phyloP scores from a whole-genome alignment of 2,329 filamentous ascomycete species.

The Nakataea oryzae region DNA sequence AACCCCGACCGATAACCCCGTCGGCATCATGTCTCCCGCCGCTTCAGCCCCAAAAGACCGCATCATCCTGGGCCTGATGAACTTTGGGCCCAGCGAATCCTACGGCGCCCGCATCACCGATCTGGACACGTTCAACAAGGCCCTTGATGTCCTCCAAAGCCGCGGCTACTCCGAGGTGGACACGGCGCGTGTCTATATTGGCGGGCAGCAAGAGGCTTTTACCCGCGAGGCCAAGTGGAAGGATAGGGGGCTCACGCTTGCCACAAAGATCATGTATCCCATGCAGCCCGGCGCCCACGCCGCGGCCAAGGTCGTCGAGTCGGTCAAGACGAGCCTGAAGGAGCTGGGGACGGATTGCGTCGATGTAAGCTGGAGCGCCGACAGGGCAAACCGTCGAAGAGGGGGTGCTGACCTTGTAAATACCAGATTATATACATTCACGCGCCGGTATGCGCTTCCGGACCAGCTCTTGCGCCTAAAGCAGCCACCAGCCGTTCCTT shows the following conservation, averaged over 20 bases:
- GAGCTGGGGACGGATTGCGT: constrained; percentile 63
- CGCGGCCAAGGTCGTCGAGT: constrained; percentile 48
- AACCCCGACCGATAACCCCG: constrained; percentile 13
- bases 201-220: constrained; percentile 66
- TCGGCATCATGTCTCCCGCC: not conserved
- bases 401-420: not conserved
- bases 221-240: constrained; percentile 68
- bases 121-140: constrained; percentile 54
- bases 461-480: no score
- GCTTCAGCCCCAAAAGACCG: constrained; percentile 39
- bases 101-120: constrained; percentile 62
- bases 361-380: constrained; percentile 37
- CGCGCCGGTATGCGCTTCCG: constrained; percentile 37
- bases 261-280: constrained; percentile 67
- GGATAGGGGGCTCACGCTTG: constrained; percentile 64
- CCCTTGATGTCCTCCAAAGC: constrained; percentile 66
- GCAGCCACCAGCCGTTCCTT: no score
- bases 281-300: constrained; percentile 45
- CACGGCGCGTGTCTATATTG: constrained; percentile 68
- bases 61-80: constrained; percentile 80
- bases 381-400: not conserved
- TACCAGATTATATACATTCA: constrained; percentile 61
- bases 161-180: constrained; percentile 78
- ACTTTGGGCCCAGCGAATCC: constrained; percentile 56
- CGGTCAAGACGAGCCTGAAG: constrained; percentile 55